phyloP scores from a whole-genome alignment of 805 yeast genomes.

The Jamesozyma spencerorum region DNA sequence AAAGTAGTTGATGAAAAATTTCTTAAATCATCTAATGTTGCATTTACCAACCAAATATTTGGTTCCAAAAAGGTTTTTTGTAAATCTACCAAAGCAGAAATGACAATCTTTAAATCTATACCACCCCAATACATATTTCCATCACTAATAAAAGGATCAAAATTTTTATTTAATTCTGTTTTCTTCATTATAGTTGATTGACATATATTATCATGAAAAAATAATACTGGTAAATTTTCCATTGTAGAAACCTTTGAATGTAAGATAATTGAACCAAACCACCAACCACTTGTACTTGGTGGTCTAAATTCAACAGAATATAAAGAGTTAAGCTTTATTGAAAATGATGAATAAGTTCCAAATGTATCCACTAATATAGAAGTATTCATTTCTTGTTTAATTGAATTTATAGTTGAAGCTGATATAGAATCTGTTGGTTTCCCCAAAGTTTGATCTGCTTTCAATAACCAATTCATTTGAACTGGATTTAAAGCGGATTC shows the following conservation, averaged over 20 bases:
- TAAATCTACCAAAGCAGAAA: slow-evolving; percentile 48
- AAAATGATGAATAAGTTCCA: slow-evolving; percentile 4
- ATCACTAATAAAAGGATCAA: slow-evolving; percentile 61
- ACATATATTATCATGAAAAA: slow-evolving; percentile 86
- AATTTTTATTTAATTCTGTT: slow-evolving; percentile 48
- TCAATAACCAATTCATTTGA: slow-evolving; percentile 13
- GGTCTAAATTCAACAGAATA: slow-evolving; percentile 77
- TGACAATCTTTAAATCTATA: slow-evolving; percentile 51
- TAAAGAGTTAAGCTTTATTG: slow-evolving; percentile 41
- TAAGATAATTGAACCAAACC: slow-evolving; percentile 82
- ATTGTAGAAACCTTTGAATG: slow-evolving; percentile 45
- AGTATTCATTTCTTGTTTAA: slow-evolving; percentile 1
- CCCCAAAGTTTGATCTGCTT: slow-evolving; percentile 9
- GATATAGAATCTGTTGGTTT: background rate
- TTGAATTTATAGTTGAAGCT: background rate
- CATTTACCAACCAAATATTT: slow-evolving; percentile 67
- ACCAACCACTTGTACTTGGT: slow-evolving; percentile 71
- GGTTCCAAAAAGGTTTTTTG: slow-evolving; percentile 66
- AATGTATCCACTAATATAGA: slow-evolving; percentile 1
- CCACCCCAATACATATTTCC: slow-evolving; percentile 86
- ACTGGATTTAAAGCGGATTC: slow-evolving; percentile 9
- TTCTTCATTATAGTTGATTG: slow-evolving; percentile 63
- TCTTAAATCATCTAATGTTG: slow-evolving; percentile 43
- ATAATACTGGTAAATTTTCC: slow-evolving; percentile 69
- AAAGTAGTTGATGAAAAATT: slow-evolving; percentile 22